These are phyloP conservation scores for Torulaspora franciscae DNA, from an alignment of 805 yeast genomes.

Conservation along the genomic window DNA sequence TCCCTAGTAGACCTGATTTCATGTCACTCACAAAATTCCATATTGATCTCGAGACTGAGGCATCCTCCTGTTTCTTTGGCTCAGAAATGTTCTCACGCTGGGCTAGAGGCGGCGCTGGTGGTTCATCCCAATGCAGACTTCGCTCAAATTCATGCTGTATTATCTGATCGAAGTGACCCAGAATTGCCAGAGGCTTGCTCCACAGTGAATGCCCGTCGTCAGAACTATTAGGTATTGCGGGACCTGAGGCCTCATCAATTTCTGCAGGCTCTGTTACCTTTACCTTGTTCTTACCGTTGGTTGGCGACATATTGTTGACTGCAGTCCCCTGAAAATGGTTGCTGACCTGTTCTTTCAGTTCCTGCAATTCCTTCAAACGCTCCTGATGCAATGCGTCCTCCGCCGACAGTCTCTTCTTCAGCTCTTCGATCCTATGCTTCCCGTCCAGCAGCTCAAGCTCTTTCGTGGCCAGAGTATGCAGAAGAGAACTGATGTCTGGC, in stretches of 20 bases:
- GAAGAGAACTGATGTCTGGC: conserved; percentile 47
- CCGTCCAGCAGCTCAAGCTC: conserved; percentile 65
- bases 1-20: conserved; percentile 39
- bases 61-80: conserved; percentile 3
- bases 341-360: conserved; percentile 34
- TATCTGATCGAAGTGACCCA: conserved; percentile 64
- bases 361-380: conserved; percentile 33
- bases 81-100: conserved; percentile 26
- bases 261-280: background rate
- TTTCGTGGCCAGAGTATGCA: conserved; percentile 59
- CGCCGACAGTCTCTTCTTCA: conserved; percentile 43
- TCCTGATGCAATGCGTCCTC: conserved; percentile 50
- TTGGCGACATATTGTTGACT: background rate
- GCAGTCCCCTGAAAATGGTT: conserved; percentile 5
- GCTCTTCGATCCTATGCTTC: conserved; percentile 48
- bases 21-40: conserved; percentile 52
- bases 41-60: conserved; percentile 39
- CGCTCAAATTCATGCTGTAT: conserved; percentile 63
- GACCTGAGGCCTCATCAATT: background rate
- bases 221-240: background rate
- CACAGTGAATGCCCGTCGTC: conserved; percentile 32
- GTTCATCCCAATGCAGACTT: conserved; percentile 37
- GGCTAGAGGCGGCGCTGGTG: conserved; percentile 7
- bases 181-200: conserved; percentile 54
- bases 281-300: background rate